Evolutionary conservation across 306 rosid genomes (phyloP), one percentile per base, ranked within the genome.

Genomic region (Alnus glutinosa): DNA sequence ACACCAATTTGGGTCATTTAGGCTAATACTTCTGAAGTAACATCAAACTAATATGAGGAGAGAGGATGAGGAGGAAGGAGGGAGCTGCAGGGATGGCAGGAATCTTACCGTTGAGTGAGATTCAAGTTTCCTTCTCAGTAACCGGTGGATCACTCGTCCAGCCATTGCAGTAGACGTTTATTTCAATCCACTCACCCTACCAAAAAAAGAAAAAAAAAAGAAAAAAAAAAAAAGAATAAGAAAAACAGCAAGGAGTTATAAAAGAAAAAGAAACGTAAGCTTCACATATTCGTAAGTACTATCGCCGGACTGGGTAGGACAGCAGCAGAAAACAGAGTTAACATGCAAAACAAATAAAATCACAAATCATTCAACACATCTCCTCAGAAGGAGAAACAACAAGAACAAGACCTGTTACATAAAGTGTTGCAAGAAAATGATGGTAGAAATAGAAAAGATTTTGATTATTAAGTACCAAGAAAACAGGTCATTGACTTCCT

Each of bases 141-240:
- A 80, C 77, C 87, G 93, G 78, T 78, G 89, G 84, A 94, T 79
- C 77, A 87, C 88, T 87, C 92, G 91, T 86, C 97, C 93, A 89
- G 97, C 97, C 98, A 94, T 94, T 78, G 76, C 86, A 68, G 84
- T 79, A 77, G 59, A 79, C 39, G 30, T 47, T 85, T 81, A 93
- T 89, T 81, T 44, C 49, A 70, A 83, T 73, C 59, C 67, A 77
- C 48, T 64, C 19, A 78, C 12, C 9, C 70, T 39, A 59, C 5
- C 44, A 34, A 50, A 54, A 39, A 32, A 64, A 72, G 28, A 23
- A 23, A 23, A 23, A 23, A 23, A 23, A 23, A 23, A 23, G 0
- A 23, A 23, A 0, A 23, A 23, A 23, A 23, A 23, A 23, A 23
- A 23, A 23, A 23, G 28, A 23, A 23, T 23, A 23, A 23, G 28